These are phyloP conservation scores for Fraxinus sp. DNA, from an alignment of 305 asterid species.

Conservation along the genomic window DNA sequence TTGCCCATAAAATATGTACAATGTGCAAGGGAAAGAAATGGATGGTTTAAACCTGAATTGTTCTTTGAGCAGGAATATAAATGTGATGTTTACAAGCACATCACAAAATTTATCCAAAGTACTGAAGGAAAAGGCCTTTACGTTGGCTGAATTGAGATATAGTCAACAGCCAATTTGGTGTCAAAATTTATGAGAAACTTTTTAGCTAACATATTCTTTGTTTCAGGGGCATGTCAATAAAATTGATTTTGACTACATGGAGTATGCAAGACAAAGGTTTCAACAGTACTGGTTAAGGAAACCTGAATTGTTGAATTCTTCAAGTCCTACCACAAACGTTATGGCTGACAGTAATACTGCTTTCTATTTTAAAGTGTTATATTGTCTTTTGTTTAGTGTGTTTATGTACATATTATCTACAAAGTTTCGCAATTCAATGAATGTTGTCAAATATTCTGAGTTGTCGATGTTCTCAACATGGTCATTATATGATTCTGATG, in stretches of 20 bases:
- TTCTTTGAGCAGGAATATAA: neutral
- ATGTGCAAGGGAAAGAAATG: neutral
- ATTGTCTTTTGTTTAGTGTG: neutral
- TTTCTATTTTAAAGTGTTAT: neutral
- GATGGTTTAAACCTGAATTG: neutral
- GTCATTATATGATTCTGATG: neutral
- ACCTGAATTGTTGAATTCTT: constrained; percentile 29
- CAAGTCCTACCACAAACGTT: constrained; percentile 15
- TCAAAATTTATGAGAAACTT: neutral
- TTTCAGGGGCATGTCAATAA: constrained; percentile 58
- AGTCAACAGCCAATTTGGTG: neutral
- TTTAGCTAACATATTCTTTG: neutral
- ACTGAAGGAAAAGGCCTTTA: neutral
- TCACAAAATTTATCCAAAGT: neutral
- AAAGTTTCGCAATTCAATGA: neutral
- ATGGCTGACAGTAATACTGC: constrained; percentile 17
- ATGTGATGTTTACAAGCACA: neutral
- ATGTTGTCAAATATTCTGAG: neutral
- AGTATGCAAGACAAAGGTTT: constrained; percentile 60
- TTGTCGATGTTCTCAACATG: neutral
- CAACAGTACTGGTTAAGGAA: constrained; percentile 46
- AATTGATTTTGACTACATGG: constrained; percentile 58
- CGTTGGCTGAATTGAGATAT: neutral
- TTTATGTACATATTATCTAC: neutral
- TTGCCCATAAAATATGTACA: neutral